Evolutionary conservation across 805 yeast genomes (phyloP), one percentile per base, ranked within the genome.

Genomic region (Zygosaccharomyces pseudorouxii): DNA sequence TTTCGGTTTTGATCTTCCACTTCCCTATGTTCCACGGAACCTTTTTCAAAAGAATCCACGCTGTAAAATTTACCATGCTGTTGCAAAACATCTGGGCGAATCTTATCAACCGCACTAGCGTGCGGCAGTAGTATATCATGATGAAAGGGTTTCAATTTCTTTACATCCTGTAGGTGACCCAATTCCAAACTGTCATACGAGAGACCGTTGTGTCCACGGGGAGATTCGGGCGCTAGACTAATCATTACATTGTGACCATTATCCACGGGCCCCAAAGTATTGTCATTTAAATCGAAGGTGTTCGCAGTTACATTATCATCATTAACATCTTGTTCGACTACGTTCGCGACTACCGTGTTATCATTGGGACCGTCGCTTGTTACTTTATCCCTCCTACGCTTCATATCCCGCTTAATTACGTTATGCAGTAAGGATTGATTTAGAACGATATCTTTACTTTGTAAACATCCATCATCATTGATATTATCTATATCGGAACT

Each of bases 351-450:
- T 19, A 30, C 7, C 10, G 7, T 8, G 7, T 25, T 7, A 22
- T 20, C 23, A 19, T 48, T 45, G 20, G 20, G 14, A 22, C n/a
- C 28, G 14, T 19, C 22, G 18, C 30, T 35, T 11, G 23, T 22
- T 27, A 38, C 49, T 42, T 49, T 47, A 23, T 48, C 45, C 22
- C 64, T 51, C 39, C 57, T 59, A 39, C 63, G 40, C 33, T 59
- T 57, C 59, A 57, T 53, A 35, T 57, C 64, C 20, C 54, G 54
- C 45, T 54, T 58, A 9, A 59, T 20, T 18, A 49, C 57, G 27
- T 54, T 51, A 18, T 56, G 54, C 16, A 59, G 45, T 10, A 53
- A 40, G 1, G 59, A 41, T 38, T 55, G 57, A 33, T 57, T 59
- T 14, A 59, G 35, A 9, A 59, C 53, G 30, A 52, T 54, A 41